phyloP scores from a whole-genome alignment of 495 filamentous ascomycete species.

The Delitschia confertaspora region DNA sequence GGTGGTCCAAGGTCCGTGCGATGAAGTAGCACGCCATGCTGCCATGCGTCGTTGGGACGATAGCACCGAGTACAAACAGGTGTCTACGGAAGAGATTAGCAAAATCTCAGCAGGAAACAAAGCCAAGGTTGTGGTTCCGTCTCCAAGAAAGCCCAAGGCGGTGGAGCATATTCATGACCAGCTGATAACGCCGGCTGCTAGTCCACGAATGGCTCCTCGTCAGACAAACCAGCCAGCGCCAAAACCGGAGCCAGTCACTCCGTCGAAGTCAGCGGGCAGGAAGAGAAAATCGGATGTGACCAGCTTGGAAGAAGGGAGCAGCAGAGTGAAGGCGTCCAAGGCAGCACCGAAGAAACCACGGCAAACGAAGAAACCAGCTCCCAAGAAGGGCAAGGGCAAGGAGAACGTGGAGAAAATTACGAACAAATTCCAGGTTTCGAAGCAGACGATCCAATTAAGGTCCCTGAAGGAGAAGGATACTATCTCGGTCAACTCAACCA shows the following conservation, averaged over 20 bases:
- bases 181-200: constrained; percentile 14
- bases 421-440: too few relatives aligned
- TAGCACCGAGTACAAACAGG: constrained; percentile 40
- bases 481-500: too few relatives aligned
- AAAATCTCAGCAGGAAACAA: constrained; percentile 16
- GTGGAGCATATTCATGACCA: constrained; percentile 15
- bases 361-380: constrained; percentile 2
- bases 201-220: constrained; percentile 10
- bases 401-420: constrained; percentile 2
- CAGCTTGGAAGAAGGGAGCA: neutral
- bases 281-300: constrained; percentile 11
- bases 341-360: neutral
- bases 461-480: too few relatives aligned
- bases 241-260: constrained; percentile 7
- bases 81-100: constrained; percentile 32
- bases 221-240: neutral
- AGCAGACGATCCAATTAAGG: too few relatives aligned
- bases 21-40: constrained; percentile 71
- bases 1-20: constrained; percentile 76
- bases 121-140: constrained; percentile 9
- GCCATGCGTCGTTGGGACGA: constrained; percentile 72
- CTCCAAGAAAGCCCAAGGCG: constrained; percentile 13
- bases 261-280: neutral
- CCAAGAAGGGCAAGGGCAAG: neutral
- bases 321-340: constrained; percentile 1